Evolutionary conservation across 352 stramenopile genomes (phyloP).

Genomic region (Phytophthora palmivora): DNA sequence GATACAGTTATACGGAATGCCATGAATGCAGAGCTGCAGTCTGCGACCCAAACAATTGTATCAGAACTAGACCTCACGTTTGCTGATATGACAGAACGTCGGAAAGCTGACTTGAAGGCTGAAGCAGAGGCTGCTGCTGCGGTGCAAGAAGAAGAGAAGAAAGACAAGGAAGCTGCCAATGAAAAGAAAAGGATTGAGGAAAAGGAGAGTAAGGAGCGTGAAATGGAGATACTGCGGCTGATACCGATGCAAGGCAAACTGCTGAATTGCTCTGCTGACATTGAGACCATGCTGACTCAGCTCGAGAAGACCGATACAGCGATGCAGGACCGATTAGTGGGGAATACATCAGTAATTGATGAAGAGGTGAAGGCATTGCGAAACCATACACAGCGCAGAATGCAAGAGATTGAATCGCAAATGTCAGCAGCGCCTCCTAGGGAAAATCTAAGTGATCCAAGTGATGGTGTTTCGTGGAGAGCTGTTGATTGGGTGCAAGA

Average conservation of each 20-base stretch:
- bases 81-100: constrained; percentile 39
- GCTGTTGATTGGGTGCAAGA: constrained; percentile 35
- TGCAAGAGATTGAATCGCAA: constrained; percentile 44
- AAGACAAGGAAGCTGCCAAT: constrained; percentile 49
- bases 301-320: constrained; percentile 36
- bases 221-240: constrained; percentile 54
- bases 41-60: constrained; percentile 49
- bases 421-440: constrained; percentile 4
- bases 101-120: constrained; percentile 46
- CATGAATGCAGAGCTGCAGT: constrained; percentile 28
- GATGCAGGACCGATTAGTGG: neutral
- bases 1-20: constrained; percentile 22
- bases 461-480: constrained; percentile 19
- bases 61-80: constrained; percentile 54
- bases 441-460: neutral
- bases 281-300: constrained; percentile 51
- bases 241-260: constrained; percentile 56
- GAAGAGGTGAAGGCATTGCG: constrained; percentile 32
- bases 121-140: constrained; percentile 30
- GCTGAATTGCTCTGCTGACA: constrained; percentile 47
- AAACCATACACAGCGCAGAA: constrained; percentile 28
- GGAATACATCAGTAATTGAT: constrained; percentile 3
- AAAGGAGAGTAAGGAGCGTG: constrained; percentile 33
- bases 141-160: constrained; percentile 45
- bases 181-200: constrained; percentile 47